Evolutionary conservation across 257 asterid species (phyloP).

Genomic region (Scutellaria barbata): DNA sequence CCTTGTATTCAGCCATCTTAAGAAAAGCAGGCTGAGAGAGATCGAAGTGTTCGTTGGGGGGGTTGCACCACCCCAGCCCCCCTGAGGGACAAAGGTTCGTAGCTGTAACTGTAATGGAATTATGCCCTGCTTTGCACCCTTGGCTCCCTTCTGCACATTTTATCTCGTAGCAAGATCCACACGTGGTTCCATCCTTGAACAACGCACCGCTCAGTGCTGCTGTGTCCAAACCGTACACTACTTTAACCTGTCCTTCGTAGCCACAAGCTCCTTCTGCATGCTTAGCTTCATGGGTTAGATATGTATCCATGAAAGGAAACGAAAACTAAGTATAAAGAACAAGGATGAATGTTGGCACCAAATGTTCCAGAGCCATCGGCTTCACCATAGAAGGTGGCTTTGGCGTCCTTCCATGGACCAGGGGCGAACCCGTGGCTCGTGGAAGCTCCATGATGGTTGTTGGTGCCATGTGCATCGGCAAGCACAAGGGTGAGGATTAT

Average conservation of each 20-base stretch:
- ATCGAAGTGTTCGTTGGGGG: conserved; percentile 51
- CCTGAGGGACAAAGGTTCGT: conserved; percentile 50
- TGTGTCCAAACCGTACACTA: conserved; percentile 42
- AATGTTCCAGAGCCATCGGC: conserved; percentile 51
- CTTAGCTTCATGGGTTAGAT: background rate
- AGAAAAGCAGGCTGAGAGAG: conserved; percentile 49
- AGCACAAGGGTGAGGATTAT: conserved; percentile 34
- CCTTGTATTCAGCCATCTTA: conserved; percentile 46
- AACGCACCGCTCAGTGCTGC: conserved; percentile 46
- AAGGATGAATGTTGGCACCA: conserved; percentile 36
- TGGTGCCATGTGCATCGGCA: conserved; percentile 24
- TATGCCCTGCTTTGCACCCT: conserved; percentile 44
- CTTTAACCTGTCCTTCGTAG: conserved; percentile 36
- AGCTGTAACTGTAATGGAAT: conserved; percentile 38
- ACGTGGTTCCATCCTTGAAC: conserved; percentile 43
- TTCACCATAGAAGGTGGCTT: conserved; percentile 57
- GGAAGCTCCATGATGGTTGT: background rate
- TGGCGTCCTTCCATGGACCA: conserved; percentile 49
- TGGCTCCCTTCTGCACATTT: conserved; percentile 39
- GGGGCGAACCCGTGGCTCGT: background rate
- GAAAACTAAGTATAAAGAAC: background rate
- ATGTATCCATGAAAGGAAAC: background rate
- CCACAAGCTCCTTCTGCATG: conserved; percentile 57
- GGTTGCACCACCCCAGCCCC: conserved; percentile 45
- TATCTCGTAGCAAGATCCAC: conserved; percentile 58